phyloP scores from a whole-genome alignment of 2,329 filamentous ascomycete genomes.

The Aureobasidium namibiae region DNA sequence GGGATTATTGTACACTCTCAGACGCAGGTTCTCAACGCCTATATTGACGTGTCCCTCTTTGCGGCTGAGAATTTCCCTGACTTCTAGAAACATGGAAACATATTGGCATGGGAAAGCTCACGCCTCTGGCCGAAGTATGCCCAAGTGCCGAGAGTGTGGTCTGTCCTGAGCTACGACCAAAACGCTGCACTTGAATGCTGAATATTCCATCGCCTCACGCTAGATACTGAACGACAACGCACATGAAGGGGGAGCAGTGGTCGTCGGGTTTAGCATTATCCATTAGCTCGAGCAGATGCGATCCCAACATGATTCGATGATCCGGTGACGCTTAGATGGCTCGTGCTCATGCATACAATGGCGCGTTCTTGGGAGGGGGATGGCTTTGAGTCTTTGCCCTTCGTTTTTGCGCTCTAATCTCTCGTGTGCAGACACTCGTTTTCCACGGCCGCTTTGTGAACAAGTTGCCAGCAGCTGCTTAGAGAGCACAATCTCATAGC shows the following conservation, averaged over 20 bases:
- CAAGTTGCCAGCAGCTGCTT: neutral
- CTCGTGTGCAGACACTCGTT: neutral
- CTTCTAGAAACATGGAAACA: neutral
- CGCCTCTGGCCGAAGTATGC: neutral
- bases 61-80: neutral
- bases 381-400: neutral
- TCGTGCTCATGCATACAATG: conserved; percentile 5
- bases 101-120: neutral
- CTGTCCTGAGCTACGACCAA: neutral
- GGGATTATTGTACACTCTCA: neutral
- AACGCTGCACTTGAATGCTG: neutral
- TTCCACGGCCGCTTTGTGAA: neutral
- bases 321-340: conserved; percentile 3
- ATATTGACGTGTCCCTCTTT: neutral
- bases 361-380: neutral
- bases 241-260: neutral
- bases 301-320: neutral
- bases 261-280: neutral
- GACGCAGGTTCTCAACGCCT: conserved; percentile 3
- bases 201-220: neutral
- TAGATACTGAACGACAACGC: neutral
- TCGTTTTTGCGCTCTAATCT: neutral
- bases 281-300: neutral
- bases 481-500: neutral
- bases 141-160: neutral